These are phyloP conservation scores for Neurospora sp. DNA, from an alignment of 495 filamentous ascomycete species.

Conservation along the genomic window DNA sequence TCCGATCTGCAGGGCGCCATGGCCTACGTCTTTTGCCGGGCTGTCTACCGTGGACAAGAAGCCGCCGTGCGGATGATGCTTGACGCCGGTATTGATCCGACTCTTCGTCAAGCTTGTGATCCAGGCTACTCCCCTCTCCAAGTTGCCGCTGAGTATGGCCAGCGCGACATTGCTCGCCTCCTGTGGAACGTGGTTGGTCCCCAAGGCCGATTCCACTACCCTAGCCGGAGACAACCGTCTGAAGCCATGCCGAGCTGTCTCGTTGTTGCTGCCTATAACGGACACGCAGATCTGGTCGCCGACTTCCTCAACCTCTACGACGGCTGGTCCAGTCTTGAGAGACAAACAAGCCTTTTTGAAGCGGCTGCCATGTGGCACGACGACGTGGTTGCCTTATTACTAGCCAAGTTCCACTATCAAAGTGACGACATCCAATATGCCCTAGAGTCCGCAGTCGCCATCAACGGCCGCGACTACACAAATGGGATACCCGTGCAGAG, in stretches of 20 bases:
- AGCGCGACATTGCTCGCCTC: neutral
- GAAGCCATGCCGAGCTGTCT: neutral
- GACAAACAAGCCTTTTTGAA: neutral
- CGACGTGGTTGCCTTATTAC: neutral
- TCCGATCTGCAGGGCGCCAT: neutral
- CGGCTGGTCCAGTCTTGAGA: neutral
- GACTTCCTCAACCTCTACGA: neutral
- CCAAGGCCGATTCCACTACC: neutral
- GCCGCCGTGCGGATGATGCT: too few species aligned
- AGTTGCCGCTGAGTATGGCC: neutral
- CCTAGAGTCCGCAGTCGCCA: neutral
- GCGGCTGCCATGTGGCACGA: neutral
- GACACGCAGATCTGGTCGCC: neutral
- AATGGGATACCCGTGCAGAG: neutral
- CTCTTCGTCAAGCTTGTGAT: neutral
- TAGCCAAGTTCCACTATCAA: neutral
- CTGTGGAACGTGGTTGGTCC: neutral
- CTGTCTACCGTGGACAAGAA: neutral
- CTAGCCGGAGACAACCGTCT: neutral
- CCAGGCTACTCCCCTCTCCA: neutral
- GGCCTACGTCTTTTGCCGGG: neutral
- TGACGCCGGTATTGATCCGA: neutral
- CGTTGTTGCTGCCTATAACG: neutral
- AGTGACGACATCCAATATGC: neutral
- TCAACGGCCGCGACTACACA: neutral